A percentile compares a stretch with the other conserved stretches of the same genome.
Evolutionary conservation across 805 yeast species (phyloP).

Genomic region (Cyberlindnera sargentensis): DNA sequence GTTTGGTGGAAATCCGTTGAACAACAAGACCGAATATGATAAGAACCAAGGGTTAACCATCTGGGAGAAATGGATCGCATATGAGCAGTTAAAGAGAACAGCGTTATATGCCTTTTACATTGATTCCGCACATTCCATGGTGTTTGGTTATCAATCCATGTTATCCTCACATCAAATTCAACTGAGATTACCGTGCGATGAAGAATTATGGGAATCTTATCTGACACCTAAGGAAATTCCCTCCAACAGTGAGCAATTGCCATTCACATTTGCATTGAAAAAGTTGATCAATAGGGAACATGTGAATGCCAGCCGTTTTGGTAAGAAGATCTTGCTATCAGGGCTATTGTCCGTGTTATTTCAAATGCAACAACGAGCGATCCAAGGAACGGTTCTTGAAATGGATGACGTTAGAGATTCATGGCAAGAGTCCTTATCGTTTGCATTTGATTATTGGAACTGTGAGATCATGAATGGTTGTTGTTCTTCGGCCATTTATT

Average conservation of each 20-base stretch:
- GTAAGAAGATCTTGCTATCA: conserved; percentile 57
- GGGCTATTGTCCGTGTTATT: conserved; percentile 62
- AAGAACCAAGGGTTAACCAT: conserved; percentile 28
- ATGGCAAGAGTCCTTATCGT: conserved; percentile 68
- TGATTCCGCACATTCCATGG: conserved; percentile 71
- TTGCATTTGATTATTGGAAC: conserved; percentile 67
- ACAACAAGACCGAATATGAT: conserved; percentile 24
- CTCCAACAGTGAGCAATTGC: conserved; percentile 24
- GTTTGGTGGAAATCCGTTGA: conserved; percentile 59
- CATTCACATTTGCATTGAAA: conserved; percentile 53
- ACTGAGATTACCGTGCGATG: conserved; percentile 56
- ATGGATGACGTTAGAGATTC: conserved; percentile 34
- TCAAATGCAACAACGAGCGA: conserved; percentile 67
- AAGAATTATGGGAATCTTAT: conserved; percentile 46
- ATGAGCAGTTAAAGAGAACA: conserved; percentile 69
- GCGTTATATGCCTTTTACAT: conserved; percentile 77
- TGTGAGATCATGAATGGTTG: conserved; percentile 35
- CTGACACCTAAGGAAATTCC: conserved; percentile 24
- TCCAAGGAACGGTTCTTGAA: conserved; percentile 47
- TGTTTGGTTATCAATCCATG: conserved; percentile 65
- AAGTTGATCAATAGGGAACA: conserved; percentile 46
- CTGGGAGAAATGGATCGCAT: conserved; percentile 69
- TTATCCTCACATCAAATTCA: conserved; percentile 56
- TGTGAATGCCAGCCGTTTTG: conserved; percentile 45
- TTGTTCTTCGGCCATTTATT: conserved; percentile 19